A percentile compares a stretch with the other conserved stretches of the same genome.
Conservation (phyloP, 495 filamentous ascomycete genomes). For the Collariella sp. region DNA sequence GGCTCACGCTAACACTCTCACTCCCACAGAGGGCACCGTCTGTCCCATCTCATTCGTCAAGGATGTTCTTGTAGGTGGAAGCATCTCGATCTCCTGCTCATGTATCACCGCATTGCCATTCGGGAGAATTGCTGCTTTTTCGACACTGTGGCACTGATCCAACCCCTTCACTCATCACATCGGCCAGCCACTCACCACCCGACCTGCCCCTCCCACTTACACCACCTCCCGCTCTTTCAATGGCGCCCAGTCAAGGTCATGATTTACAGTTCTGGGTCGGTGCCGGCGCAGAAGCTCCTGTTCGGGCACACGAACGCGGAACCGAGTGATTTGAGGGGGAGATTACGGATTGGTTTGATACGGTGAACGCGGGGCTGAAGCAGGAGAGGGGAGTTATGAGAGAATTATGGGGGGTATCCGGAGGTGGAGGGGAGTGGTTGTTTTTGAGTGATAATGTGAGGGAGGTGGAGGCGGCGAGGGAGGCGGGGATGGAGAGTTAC, state of each 20-base stretch:
- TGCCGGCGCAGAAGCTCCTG: constrained; percentile 62
- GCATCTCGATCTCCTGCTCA: constrained; percentile 10
- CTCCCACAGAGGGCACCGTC: constrained; percentile 54
- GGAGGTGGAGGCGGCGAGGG: constrained; percentile 57
- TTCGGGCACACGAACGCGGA: constrained; percentile 54
- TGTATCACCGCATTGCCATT: neutral
- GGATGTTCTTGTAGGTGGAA: constrained; percentile 52
- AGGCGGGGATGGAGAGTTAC: constrained; percentile 52
- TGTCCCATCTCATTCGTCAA: constrained; percentile 67
- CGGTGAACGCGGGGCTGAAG: constrained; percentile 65
- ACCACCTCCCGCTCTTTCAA: constrained; percentile 46
- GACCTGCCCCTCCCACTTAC: constrained; percentile 5
- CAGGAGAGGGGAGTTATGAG: constrained; percentile 50
- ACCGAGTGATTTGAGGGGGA: constrained; percentile 46
- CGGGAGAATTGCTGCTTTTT: neutral
- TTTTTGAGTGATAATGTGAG: constrained; percentile 66
- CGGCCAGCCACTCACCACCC: constrained; percentile 11
- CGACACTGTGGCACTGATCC: constrained; percentile 8
- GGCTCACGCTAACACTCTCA: constrained; percentile 35
- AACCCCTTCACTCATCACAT: neutral
- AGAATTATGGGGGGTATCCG: constrained; percentile 44
- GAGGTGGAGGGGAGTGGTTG: constrained; percentile 40
- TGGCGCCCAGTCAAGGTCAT: constrained; percentile 44
- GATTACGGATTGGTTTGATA: constrained; percentile 59
- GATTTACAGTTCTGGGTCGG: constrained; percentile 65